Percentiles rank a stretch among this genome's conserved stretches.
These are phyloP conservation scores for Curvularia verruculosa DNA, from an alignment of 2,329 filamentous ascomycete species.

Conservation along the genomic window DNA sequence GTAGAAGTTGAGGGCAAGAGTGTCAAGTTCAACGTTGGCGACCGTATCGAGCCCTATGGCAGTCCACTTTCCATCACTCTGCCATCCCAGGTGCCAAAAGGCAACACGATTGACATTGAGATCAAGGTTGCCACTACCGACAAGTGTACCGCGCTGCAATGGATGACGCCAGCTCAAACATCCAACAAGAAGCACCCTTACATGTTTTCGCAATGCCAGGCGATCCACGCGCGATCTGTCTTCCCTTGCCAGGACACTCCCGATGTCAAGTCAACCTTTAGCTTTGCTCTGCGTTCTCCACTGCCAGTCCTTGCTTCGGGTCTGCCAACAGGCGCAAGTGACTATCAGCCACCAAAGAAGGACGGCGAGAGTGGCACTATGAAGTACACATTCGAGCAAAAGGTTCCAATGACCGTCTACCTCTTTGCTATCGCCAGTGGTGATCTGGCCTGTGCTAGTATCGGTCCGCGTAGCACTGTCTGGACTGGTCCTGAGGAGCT, in stretches of 20 bases:
- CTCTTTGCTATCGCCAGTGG: slow-evolving; percentile 88
- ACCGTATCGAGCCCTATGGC: slow-evolving; percentile 75
- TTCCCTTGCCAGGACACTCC: slow-evolving; percentile 98
- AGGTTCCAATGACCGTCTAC: slow-evolving; percentile 91
- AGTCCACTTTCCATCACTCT: slow-evolving; percentile 69
- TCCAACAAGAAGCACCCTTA: slow-evolving; percentile 96
- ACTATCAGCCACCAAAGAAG: slow-evolving; percentile 56
- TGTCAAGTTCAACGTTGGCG: slow-evolving; percentile 72
- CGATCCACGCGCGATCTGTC: slow-evolving; percentile 90
- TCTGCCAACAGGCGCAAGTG: slow-evolving; percentile 63
- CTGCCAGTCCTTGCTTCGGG: slow-evolving; percentile 93
- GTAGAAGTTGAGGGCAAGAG: slow-evolving; percentile 72
- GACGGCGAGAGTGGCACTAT: slow-evolving; percentile 61
- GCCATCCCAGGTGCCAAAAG: slow-evolving; percentile 54
- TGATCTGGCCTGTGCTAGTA: slow-evolving; percentile 82
- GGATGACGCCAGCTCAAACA: slow-evolving; percentile 91
- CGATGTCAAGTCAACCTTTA: slow-evolving; percentile 94
- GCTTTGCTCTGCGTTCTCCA: slow-evolving; percentile 84
- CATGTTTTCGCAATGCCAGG: slow-evolving; percentile 98
- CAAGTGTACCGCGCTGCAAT: slow-evolving; percentile 90
- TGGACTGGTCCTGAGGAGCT: slow-evolving; percentile 89
- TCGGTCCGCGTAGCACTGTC: slow-evolving; percentile 84
- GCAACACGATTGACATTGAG: slow-evolving; percentile 56
- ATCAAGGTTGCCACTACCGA: slow-evolving; percentile 74
- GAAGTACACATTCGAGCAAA: slow-evolving; percentile 85